A percentile compares a stretch with the other conserved stretches of the same genome.
Evolutionary conservation across 202 grass and related monocot species (phyloP).

Genomic region (Digitaria exilis): DNA sequence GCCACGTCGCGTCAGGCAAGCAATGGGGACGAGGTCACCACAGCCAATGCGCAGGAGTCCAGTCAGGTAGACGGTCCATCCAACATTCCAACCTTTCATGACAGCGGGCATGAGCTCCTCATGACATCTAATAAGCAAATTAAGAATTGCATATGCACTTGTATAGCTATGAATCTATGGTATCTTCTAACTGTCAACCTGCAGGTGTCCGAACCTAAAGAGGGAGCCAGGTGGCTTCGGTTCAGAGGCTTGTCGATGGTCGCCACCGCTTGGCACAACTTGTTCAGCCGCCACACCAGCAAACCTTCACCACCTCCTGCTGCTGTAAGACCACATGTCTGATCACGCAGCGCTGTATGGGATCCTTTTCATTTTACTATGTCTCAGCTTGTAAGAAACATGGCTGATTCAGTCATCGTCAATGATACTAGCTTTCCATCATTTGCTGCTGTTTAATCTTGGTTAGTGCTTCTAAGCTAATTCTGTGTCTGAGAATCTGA

Average conservation of each 20-base stretch:
- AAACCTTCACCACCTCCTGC: conserved; percentile 1
- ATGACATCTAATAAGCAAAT: not conserved
- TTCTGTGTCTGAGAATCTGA: conserved; percentile 26
- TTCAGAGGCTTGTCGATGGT: conserved; percentile 37
- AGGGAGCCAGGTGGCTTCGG: conserved; percentile 16
- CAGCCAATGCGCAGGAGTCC: not conserved
- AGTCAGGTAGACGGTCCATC: conserved; percentile 28
- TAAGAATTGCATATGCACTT: not conserved
- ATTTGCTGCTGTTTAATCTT: conserved; percentile 22
- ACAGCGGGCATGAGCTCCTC: not conserved
- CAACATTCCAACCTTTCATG: not conserved
- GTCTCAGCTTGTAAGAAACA: conserved; percentile 41
- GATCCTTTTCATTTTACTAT: conserved; percentile 18
- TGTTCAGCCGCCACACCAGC: conserved; percentile 42
- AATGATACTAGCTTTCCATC: conserved; percentile 18
- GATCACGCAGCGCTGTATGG: conserved; percentile 17
- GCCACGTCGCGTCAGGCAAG: conserved; percentile 21
- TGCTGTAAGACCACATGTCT: conserved; percentile 4
- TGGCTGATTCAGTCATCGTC: conserved; percentile 31
- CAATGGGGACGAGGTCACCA: conserved; percentile 1
- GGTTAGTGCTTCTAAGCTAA: conserved; percentile 34
- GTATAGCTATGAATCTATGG: not conserved
- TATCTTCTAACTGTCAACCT: not conserved
- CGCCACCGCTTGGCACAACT: not conserved
- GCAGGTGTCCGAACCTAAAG: conserved; percentile 39